These are phyloP conservation scores for Arabidopsis suecica DNA, from an alignment of 345 rosid species.

Conservation along the genomic window DNA sequence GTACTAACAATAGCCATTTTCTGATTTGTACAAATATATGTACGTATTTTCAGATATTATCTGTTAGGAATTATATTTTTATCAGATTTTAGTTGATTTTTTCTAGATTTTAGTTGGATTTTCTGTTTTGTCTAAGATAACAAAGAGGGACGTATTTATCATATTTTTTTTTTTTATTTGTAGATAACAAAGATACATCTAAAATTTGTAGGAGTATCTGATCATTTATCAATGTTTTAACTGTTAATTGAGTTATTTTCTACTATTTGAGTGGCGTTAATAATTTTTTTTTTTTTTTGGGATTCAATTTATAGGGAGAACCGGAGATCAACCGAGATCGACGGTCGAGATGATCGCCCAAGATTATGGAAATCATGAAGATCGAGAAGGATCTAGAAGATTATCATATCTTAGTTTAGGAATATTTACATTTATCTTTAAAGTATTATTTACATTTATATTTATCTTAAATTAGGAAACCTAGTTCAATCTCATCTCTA, in stretches of 20 bases:
- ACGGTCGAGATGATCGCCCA: too few species aligned
- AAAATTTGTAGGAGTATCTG: neutral
- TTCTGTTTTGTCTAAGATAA: neutral
- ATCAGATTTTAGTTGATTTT: neutral
- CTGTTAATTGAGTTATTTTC: neutral
- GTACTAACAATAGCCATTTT: constrained; percentile 8
- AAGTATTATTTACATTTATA: too few species aligned
- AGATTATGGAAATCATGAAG: too few species aligned
- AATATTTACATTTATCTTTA: too few species aligned
- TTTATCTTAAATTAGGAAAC: too few species aligned
- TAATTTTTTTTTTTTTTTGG: neutral
- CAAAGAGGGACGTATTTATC: neutral
- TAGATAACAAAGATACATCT: constrained; percentile 3
- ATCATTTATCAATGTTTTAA: neutral
- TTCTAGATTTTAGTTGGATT: neutral
- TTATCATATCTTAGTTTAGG: too few species aligned
- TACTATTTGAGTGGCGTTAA: neutral
- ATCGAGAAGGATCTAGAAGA: too few species aligned
- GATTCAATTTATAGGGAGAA: too few species aligned
- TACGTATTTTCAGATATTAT: constrained; percentile 8
- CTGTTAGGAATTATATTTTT: neutral
- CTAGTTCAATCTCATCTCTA: too few species aligned
- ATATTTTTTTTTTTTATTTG: neutral
- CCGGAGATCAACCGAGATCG: too few species aligned
- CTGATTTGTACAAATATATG: neutral